phyloP scores from a whole-genome alignment of 2,329 filamentous ascomycete species.

The Alternaria triticina region DNA sequence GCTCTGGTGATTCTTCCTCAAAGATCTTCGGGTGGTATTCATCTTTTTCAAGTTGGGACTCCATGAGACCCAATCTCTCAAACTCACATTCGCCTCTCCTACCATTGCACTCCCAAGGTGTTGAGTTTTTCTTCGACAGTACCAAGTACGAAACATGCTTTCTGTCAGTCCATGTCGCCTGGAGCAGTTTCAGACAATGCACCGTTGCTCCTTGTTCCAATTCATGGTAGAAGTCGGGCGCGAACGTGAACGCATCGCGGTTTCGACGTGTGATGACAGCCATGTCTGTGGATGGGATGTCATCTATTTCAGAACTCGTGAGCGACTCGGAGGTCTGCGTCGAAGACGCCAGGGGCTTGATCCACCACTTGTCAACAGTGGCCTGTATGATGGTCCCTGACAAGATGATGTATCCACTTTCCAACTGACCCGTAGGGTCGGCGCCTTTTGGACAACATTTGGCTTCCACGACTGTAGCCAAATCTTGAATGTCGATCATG shows the following conservation, averaged over 20 bases:
- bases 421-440: background rate
- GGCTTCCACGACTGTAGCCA: background rate
- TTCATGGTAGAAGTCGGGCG: background rate
- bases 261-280: background rate
- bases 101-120: background rate
- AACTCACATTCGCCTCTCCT: background rate
- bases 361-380: too few relatives aligned
- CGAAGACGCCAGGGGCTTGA: too few relatives aligned
- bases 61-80: background rate
- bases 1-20: background rate
- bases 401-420: background rate
- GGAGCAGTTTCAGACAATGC: background rate
- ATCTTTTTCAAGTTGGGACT: too few relatives aligned
- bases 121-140: background rate
- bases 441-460: background rate
- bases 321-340: too few relatives aligned
- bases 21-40: too few relatives aligned
- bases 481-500: too few relatives aligned
- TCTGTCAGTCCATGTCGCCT: background rate
- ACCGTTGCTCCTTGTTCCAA: background rate
- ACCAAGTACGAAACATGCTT: too few relatives aligned
- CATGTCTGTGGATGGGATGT: background rate
- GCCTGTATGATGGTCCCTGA: background rate
- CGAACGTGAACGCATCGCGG: background rate
- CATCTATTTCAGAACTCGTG: too few relatives aligned